phyloP scores from a whole-genome alignment of 768 basidiomycete species.

The Scleroderma citrinum region DNA sequence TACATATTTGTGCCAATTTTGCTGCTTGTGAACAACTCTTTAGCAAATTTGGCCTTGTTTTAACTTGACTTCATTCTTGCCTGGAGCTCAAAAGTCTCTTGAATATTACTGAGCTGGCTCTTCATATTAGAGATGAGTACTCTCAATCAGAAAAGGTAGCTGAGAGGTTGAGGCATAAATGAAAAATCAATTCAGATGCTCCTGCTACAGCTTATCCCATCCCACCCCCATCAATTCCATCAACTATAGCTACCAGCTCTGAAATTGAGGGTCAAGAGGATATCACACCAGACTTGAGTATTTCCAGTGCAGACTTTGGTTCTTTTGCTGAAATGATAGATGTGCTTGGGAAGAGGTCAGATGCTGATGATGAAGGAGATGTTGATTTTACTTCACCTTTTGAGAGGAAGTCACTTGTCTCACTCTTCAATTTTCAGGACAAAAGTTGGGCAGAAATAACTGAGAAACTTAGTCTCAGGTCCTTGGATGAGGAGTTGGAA shows the following conservation, averaged over 20 bases:
- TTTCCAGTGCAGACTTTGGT: too few species aligned
- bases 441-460: background rate
- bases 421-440: slow-evolving; percentile 1
- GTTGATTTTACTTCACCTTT: background rate
- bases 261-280: too few species aligned
- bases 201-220: background rate
- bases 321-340: too few species aligned
- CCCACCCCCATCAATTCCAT: background rate
- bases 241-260: background rate
- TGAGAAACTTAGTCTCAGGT: background rate
- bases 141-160: slow-evolving; percentile 2
- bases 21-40: slow-evolving; percentile 18
- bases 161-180: slow-evolving; percentile 2
- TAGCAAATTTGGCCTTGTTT: slow-evolving; percentile 11
- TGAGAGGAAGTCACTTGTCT: background rate
- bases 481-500: too few species aligned
- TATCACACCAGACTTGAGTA: too few species aligned
- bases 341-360: too few species aligned
- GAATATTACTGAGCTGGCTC: slow-evolving; percentile 16
- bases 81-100: background rate
- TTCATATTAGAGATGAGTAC: slow-evolving; percentile 26
- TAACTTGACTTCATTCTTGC: slow-evolving; percentile 4
- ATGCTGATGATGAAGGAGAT: too few species aligned
- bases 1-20: slow-evolving; percentile 19
- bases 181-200: background rate